Evolutionary conservation across 2,329 filamentous ascomycete genomes (phyloP).

Genomic region (Shiraia sp.): DNA sequence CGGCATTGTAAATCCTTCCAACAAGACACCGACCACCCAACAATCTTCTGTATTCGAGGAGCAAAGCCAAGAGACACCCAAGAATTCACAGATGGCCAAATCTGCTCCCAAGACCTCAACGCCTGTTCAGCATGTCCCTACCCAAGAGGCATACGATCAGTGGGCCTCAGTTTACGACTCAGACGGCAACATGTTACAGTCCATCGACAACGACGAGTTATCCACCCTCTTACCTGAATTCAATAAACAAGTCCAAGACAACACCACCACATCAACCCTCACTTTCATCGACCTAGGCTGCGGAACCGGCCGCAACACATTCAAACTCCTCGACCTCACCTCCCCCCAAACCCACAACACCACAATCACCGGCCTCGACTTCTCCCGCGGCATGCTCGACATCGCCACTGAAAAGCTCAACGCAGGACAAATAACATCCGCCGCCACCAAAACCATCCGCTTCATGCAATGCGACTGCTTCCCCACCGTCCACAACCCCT

Average conservation of each 20-base stretch:
- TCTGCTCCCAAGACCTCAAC: slow-evolving; percentile 18
- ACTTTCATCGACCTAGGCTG: slow-evolving; percentile 66
- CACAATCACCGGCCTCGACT: slow-evolving; percentile 59
- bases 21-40: slow-evolving; percentile 6
- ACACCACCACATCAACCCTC: slow-evolving; percentile 19
- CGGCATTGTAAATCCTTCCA: slow-evolving; percentile 4
- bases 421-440: slow-evolving; percentile 1
- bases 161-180: slow-evolving; percentile 64
- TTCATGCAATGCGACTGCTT: slow-evolving; percentile 39
- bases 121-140: slow-evolving; percentile 43
- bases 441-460: background rate
- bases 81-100: slow-evolving; percentile 13
- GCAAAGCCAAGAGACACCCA: slow-evolving; percentile 16
- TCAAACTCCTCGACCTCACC: slow-evolving; percentile 51
- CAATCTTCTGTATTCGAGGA: slow-evolving; percentile 8
- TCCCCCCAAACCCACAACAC: slow-evolving; percentile 26
- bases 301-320: slow-evolving; percentile 67
- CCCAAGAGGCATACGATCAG: slow-evolving; percentile 52
- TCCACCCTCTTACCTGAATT: slow-evolving; percentile 55
- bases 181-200: slow-evolving; percentile 69
- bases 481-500: slow-evolving; percentile 17
- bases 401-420: slow-evolving; percentile 51
- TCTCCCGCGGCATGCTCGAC: slow-evolving; percentile 61
- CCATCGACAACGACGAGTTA: slow-evolving; percentile 64
- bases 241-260: slow-evolving; percentile 37